phyloP scores from a whole-genome alignment of 2,329 filamentous ascomycete species.

The Metarhizium brunneum region DNA sequence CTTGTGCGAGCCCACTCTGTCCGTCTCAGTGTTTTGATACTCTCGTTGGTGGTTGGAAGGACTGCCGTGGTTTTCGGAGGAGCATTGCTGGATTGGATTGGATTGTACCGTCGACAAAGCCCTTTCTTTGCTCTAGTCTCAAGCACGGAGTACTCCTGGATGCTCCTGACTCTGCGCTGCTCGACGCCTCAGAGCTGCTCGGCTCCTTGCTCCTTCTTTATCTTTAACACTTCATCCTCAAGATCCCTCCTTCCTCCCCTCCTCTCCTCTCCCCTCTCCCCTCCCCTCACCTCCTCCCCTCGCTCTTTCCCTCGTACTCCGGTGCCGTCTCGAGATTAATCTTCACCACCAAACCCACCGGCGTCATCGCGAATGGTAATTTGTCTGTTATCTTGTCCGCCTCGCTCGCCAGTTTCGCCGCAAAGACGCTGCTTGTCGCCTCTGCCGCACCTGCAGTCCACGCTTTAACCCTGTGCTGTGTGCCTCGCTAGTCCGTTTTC shows the following conservation, averaged over 20 bases:
- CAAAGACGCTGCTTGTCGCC: background rate
- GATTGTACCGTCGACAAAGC: background rate
- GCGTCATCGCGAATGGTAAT: background rate
- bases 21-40: background rate
- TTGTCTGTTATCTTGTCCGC: background rate
- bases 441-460: background rate
- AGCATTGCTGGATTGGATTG: background rate
- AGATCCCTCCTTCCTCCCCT: slow-evolving; percentile 1
- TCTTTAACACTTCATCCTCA: background rate
- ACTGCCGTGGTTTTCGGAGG: background rate
- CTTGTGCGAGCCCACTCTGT: slow-evolving; percentile 3
- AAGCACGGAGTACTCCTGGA: background rate
- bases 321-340: background rate
- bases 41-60: background rate
- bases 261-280: slow-evolving; percentile 6
- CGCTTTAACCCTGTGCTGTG: background rate
- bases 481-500: slow-evolving; percentile 4
- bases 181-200: background rate
- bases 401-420: background rate
- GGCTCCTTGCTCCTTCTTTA: background rate
- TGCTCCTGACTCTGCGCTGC: background rate
- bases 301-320: background rate
- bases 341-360: background rate
- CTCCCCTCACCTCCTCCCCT: slow-evolving; percentile 3
- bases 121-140: background rate